Evolutionary conservation across 2,329 filamentous ascomycete genomes (phyloP).

Genomic region (Dissoconium aciculare): DNA sequence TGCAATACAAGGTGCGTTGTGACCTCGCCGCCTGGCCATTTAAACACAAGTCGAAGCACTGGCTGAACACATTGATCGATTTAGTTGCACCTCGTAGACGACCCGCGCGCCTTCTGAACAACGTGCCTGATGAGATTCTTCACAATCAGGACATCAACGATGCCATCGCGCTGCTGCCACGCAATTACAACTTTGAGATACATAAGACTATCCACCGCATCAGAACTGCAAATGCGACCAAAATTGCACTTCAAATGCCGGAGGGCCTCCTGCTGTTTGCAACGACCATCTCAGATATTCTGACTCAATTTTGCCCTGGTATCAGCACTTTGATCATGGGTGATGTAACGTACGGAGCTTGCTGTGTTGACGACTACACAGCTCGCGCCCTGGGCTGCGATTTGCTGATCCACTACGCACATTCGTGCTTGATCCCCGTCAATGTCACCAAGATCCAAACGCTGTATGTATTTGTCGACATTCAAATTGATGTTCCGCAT

Average conservation of each 20-base stretch:
- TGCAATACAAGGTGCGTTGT: conserved; percentile 48
- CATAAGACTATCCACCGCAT: conserved; percentile 96
- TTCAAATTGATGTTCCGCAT: conserved; percentile 83
- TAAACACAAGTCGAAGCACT: background rate
- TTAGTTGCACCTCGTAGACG: conserved; percentile 57
- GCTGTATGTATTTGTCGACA: conserved; percentile 95
- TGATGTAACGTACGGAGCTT: conserved; percentile 95
- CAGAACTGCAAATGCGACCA: conserved; percentile 60
- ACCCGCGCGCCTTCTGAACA: conserved; percentile 69
- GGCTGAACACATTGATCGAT: background rate
- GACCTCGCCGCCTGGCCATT: background rate
- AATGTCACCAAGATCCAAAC: conserved; percentile 96
- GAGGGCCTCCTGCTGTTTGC: conserved; percentile 91
- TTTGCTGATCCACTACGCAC: conserved; percentile 87
- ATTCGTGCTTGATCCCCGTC: conserved; percentile 90
- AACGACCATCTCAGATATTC: conserved; percentile 92
- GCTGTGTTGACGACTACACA: conserved; percentile 97
- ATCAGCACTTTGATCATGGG: conserved; percentile 96
- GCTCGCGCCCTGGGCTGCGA: conserved; percentile 88
- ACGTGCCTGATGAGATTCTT: conserved; percentile 75
- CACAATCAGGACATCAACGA: conserved; percentile 73
- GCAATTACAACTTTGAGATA: conserved; percentile 98
- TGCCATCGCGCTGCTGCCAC: conserved; percentile 71
- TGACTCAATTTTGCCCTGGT: conserved; percentile 83
- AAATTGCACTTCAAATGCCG: conserved; percentile 89